Conservation (phyloP, 2,329 filamentous ascomycete species). For the Colletotrichum eremochloae region DNA sequence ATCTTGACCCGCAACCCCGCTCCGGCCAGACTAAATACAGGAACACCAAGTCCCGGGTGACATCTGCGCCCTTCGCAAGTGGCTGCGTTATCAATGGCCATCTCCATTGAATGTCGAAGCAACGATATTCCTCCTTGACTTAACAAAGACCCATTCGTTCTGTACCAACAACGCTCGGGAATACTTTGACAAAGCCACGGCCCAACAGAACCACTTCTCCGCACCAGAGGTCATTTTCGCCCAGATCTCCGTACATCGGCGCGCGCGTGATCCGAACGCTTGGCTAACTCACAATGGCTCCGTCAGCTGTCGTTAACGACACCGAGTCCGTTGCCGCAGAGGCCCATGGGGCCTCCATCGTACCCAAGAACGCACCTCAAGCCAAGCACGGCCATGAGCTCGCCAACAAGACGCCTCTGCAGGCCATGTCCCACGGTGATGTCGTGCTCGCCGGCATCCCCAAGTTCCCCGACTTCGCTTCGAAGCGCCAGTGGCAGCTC, state of each 20-base stretch:
- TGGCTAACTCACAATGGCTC: slow-evolving; percentile 46
- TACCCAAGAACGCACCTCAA: slow-evolving; percentile 43
- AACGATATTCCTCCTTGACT: neutral
- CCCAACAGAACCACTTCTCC: neutral
- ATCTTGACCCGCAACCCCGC: slow-evolving; percentile 39
- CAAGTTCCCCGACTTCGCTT: slow-evolving; percentile 48
- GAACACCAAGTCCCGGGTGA: slow-evolving; percentile 16
- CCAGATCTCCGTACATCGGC: neutral
- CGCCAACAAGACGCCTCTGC: slow-evolving; percentile 49
- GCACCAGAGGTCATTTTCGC: neutral
- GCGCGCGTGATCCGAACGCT: neutral
- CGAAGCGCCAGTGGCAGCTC: slow-evolving; percentile 65
- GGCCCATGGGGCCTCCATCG: slow-evolving; percentile 23
- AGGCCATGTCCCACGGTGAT: slow-evolving; percentile 54
- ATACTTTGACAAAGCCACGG: neutral
- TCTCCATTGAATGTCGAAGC: neutral
- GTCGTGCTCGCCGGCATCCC: slow-evolving; percentile 50
- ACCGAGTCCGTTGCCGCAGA: slow-evolving; percentile 42
- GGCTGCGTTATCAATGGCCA: slow-evolving; percentile 26
- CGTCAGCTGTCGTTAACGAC: slow-evolving; percentile 46
- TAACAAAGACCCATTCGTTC: neutral
- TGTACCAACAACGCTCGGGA: neutral
- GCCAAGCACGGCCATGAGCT: slow-evolving; percentile 42
- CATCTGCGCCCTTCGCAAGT: slow-evolving; percentile 32
- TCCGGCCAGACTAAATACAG: slow-evolving; percentile 8